phyloP scores from a whole-genome alignment of 441 rosid species.

The Arabidopsis hybrid region DNA sequence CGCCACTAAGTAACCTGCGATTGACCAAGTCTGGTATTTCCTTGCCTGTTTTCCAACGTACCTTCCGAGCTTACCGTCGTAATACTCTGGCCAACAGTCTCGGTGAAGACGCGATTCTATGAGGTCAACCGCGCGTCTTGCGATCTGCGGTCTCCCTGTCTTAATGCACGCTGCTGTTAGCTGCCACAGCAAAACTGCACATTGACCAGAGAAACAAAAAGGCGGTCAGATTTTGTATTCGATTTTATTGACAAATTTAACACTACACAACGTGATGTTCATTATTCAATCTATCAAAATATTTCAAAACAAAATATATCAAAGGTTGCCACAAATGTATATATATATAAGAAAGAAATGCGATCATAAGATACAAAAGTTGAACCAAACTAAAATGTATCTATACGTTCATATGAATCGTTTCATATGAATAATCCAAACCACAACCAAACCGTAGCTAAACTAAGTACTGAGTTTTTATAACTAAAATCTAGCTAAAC shows the following conservation, averaged over 20 bases:
- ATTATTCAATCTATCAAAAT: not conserved
- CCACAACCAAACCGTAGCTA: not conserved
- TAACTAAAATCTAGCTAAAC: no score
- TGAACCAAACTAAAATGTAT: not conserved
- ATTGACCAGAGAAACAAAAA: slow-evolving; percentile 7
- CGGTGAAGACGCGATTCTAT: slow-evolving; percentile 77
- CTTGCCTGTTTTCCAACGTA: slow-evolving; percentile 90
- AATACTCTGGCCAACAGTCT: slow-evolving; percentile 97
- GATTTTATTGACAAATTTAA: not conserved
- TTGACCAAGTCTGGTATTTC: slow-evolving; percentile 91
- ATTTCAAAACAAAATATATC: not conserved
- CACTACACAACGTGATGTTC: no score
- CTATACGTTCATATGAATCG: not conserved
- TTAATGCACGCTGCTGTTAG: slow-evolving; percentile 97
- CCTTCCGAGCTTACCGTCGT: slow-evolving; percentile 85
- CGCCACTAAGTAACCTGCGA: slow-evolving; percentile 93
- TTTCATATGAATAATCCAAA: not conserved
- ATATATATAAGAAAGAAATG: no score
- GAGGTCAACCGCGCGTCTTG: slow-evolving; percentile 83
- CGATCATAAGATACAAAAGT: not conserved
- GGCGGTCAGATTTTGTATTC: slow-evolving; percentile 12
- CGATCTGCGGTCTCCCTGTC: slow-evolving; percentile 93
- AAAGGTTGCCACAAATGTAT: no score
- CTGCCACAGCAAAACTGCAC: slow-evolving; percentile 88
- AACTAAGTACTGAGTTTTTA: no score